phyloP scores from a whole-genome alignment of 2,329 filamentous ascomycete species.

The Dothiorella sarmentorum region DNA sequence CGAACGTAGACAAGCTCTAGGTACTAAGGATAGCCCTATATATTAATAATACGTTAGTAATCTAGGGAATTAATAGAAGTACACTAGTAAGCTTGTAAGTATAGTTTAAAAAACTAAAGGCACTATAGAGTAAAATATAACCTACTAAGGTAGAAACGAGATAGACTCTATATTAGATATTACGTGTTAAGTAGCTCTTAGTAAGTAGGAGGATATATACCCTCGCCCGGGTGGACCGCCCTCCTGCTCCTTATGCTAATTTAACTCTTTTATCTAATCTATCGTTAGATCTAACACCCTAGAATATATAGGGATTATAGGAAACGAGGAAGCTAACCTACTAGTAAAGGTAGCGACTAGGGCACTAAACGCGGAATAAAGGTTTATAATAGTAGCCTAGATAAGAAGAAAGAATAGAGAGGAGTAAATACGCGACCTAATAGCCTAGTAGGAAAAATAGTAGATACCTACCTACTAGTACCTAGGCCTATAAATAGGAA shows the following conservation, averaged over 20 bases:
- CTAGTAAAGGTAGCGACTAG: neutral
- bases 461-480: neutral
- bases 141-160: neutral
- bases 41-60: neutral
- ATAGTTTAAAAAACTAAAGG: neutral
- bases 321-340: neutral
- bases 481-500: neutral
- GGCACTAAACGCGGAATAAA: neutral
- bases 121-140: neutral
- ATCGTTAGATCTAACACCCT: too few relatives aligned
- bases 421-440: neutral
- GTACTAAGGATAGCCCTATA: neutral
- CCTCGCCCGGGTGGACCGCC: too few relatives aligned
- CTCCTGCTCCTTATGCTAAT: too few relatives aligned
- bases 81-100: neutral
- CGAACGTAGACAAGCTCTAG: neutral
- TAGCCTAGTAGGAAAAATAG: neutral
- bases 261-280: too few relatives aligned
- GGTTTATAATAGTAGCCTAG: too few relatives aligned
- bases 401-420: neutral
- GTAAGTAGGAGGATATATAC: too few relatives aligned
- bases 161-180: too few relatives aligned
- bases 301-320: neutral
- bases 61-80: neutral
- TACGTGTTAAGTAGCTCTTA: too few relatives aligned